Percentiles rank a stretch among this genome's conserved stretches.
Evolutionary conservation across 495 filamentous ascomycete genomes (phyloP).

Genomic region (Penicillium samsonianum): DNA sequence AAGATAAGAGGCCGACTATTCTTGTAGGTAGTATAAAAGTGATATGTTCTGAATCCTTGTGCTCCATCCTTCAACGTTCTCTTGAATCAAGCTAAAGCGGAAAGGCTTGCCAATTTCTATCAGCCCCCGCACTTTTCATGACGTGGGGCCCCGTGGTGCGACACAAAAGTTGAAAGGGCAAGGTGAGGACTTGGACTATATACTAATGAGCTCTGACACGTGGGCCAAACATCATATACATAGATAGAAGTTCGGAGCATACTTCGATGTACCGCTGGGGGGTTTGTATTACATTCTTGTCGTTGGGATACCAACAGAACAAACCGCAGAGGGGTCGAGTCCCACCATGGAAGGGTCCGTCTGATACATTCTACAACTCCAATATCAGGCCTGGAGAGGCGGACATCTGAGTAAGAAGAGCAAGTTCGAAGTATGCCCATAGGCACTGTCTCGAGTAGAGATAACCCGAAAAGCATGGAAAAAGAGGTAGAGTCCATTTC

Average conservation of each 20-base stretch:
- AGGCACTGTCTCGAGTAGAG: background rate
- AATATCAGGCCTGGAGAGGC: background rate
- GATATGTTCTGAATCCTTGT: background rate
- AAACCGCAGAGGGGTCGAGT: background rate
- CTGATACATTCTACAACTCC: background rate
- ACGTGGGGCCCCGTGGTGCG: background rate
- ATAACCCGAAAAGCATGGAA: constrained; percentile 1
- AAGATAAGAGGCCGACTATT: background rate
- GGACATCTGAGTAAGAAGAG: background rate
- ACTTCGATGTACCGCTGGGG: background rate
- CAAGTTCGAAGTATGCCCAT: background rate
- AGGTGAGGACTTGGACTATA: background rate
- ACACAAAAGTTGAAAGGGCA: background rate
- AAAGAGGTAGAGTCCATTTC: constrained; percentile 24
- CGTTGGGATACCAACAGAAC: too few relatives aligned
- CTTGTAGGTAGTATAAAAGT: background rate
- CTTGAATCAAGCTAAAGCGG: background rate
- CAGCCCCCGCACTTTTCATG: background rate
- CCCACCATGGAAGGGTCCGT: background rate
- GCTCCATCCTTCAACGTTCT: background rate
- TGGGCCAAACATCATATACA: background rate
- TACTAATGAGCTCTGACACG: background rate
- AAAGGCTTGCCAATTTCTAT: background rate
- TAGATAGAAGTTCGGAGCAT: background rate
- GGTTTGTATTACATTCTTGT: background rate